These are phyloP conservation scores for Castanea crenata DNA, from an alignment of 306 rosid species.

Conservation along the genomic window DNA sequence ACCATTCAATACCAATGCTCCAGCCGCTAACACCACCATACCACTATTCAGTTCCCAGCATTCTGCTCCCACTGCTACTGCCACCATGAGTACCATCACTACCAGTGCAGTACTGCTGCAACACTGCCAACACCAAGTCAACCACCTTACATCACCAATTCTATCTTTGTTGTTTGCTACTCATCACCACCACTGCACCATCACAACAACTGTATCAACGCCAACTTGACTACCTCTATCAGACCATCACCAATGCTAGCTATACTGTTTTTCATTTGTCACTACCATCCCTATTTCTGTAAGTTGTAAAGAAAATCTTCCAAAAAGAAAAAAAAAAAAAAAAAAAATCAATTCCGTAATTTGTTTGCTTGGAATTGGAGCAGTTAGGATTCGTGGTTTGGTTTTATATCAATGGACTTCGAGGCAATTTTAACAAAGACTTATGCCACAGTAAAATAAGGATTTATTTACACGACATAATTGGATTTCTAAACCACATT, in stretches of 20 bases:
- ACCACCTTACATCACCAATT: not conserved
- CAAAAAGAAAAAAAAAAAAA: not conserved
- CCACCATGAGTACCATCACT: not conserved
- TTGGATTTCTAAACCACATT: not conserved
- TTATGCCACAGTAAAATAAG: not conserved
- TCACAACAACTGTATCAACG: not conserved
- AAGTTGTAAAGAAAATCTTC: not conserved
- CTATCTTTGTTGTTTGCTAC: not conserved
- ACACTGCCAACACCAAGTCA: slow-evolving; percentile 3
- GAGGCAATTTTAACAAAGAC: not conserved
- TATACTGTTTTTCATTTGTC: not conserved
- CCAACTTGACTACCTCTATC: not conserved
- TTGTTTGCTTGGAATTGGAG: not conserved
- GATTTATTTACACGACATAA: not conserved
- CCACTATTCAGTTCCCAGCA: not conserved
- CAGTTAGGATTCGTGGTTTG: not conserved
- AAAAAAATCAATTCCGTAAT: not conserved
- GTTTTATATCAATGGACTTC: not conserved
- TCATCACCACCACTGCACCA: not conserved
- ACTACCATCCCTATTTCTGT: not conserved
- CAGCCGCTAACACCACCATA: not conserved
- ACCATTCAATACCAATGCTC: not conserved
- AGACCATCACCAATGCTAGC: not conserved
- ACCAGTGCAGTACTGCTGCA: not conserved
- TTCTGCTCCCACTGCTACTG: not conserved